Base-by-base conservation (phyloP, 2,329 filamentous ascomycete genomes). In the Pestalotiopsis sp. region DNA sequence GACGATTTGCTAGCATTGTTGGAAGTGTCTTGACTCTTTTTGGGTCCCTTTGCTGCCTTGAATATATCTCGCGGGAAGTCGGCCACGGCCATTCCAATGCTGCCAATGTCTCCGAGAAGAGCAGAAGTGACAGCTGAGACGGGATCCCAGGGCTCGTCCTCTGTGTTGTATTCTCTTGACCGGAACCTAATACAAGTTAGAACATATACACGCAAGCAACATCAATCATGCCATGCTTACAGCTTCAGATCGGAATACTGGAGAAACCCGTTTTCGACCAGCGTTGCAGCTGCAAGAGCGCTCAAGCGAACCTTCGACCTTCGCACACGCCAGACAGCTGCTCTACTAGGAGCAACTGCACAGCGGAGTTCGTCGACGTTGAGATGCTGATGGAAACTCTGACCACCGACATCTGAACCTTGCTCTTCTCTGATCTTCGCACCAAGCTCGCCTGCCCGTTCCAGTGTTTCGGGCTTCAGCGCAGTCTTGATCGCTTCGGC, bases 71-170 rank as follows among this genome's bases (percentile, higher is more conserved):
- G 80, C 2, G 89, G 89, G 72, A 91, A 87, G 75, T 97, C 94
- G 1, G 93, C 93, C 56, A 97, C 86, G 1, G 93, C 93, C 87
- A 97, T 92, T 75, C 93, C 88, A 68, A 98, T 91, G 52, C 88
- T 92, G 31, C 92, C 90, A 61, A 96, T 84, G n/a, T 95, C 95
- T 5, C 92, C 92, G n/a, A 97, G 83, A 0, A 98, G 81, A 0
- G 94, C 93, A 59, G 90, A 88, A 0, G 93, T 90, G 17, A 90
- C 92, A 23, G 93, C 93, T 14, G 92, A 90, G 27, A 97, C 88
- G 0, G 94, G 93, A 72, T 96, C 94, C 75, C 88, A 90, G 0
- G 93, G 94, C 59, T 94, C 92, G 39, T 92, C 89, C 69, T 94
- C 92, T 0, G 92, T 93, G 71, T 92, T 89, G 78, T 95, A 94